Base-by-base conservation (phyloP, 805 yeast species). In the Candida fluviatilis region DNA sequence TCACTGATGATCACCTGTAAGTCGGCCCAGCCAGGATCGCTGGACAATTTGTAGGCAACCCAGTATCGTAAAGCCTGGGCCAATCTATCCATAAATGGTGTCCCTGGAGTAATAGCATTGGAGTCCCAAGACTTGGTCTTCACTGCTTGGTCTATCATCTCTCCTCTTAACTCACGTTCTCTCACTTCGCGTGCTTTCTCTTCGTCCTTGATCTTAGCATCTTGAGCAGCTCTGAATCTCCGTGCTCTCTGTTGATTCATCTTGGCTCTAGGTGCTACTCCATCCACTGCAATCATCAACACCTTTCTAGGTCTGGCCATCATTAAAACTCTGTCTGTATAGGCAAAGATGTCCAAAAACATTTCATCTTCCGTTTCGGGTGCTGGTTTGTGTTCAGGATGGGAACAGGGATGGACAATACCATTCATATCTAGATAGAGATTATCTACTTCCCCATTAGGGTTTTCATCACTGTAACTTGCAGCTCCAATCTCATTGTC, bases 381-480 rank as follows among this genome's bases (percentile, higher is more conserved):
- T 0, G 99, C 83, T 0, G 96, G 96, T 49, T 83, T 83, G 49
- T 91, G 85, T 55, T 91, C 99, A 1, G 99, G 99, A 60, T 93
- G 99, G 2, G 97, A 84, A 70, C 98, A 93, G 1, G 99, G 99
- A 68, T 93, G 99, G 4, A 93, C 99, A 55, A 93, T 93, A 69
- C 98, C 99, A 58, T 93, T 93, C 99, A 93, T 93, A 64, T 93
- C 99, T 46, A 93, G 69, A 57, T 93, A 93, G 36, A 93, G 62
- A 57, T 93, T 93, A 58, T 93, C 98, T 34, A 89, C 66, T 64
- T 93, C 99, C 18, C 98, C 99, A 62, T 93, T 93, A 3, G 95
- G 95, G 58, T 93, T 93, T 10, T 93, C 82, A 37, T 78, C 76
- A 15, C 78, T 55, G 57, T 85, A 89, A 47, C 73, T 75, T 3